Evolutionary conservation across 2,329 filamentous ascomycete species (phyloP).

Genomic region (Penicillium sp.): DNA sequence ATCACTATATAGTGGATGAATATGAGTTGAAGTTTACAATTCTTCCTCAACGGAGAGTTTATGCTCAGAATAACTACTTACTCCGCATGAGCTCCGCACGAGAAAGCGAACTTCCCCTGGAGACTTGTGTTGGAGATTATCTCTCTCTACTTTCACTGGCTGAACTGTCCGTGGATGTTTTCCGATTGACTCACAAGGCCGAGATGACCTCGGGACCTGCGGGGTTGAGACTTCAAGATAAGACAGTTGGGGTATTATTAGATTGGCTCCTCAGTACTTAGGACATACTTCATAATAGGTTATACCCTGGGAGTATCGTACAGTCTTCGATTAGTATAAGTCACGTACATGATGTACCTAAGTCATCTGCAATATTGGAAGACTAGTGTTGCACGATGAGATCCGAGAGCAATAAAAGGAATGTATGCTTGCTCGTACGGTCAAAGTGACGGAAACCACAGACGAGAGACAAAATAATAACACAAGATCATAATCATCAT

Average conservation of each 20-base stretch:
- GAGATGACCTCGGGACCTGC: not conserved
- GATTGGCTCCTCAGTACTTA: not conserved
- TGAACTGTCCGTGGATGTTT: conserved; percentile 4
- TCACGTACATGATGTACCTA: not conserved
- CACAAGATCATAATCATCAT: not conserved
- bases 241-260: not conserved
- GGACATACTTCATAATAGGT: not conserved
- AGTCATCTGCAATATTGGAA: not conserved
- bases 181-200: not conserved
- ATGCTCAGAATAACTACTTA: not conserved
- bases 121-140: not conserved
- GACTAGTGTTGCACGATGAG: not conserved
- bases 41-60: not conserved
- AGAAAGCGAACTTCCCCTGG: not conserved
- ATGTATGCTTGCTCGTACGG: not conserved
- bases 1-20: not conserved
- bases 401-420: not conserved
- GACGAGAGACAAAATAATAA: not conserved
- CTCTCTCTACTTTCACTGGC: conserved; percentile 9
- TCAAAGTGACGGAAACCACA: not conserved
- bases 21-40: not conserved
- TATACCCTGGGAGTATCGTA: not conserved
- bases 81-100: conserved; percentile 13
- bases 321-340: not conserved
- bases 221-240: not conserved